A percentile compares a stretch with the other conserved stretches of the same genome.
Conservation (phyloP, 371 early-diverging fungal species). For the Saksenaea vasiformis region DNA sequence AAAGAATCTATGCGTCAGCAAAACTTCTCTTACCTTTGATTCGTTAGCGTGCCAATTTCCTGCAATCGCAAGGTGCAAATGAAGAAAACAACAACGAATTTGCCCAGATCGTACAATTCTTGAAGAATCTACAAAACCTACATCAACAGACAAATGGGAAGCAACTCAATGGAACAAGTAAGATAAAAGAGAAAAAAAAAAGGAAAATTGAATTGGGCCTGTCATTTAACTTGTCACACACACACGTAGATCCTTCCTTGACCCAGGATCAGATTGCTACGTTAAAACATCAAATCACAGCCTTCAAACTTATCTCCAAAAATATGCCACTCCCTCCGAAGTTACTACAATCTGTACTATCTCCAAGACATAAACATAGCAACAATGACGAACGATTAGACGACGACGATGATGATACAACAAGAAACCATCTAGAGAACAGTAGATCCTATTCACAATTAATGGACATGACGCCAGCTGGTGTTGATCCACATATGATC, state of each 20-base stretch:
- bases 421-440: not conserved
- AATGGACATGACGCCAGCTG: conserved; percentile 67
- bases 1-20: too few relatives aligned
- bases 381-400: conserved; percentile 13
- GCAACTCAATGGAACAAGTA: conserved; percentile 7
- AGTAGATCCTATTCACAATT: not conserved
- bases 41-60: conserved; percentile 36
- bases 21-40: not conserved
- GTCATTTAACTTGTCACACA: not conserved
- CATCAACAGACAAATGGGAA: conserved; percentile 9
- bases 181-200: conserved; percentile 4
- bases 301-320: conserved; percentile 79
- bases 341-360: conserved; percentile 73
- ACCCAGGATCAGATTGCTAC: conserved; percentile 66
- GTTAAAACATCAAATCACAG: conserved; percentile 78
- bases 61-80: conserved; percentile 64
- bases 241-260: conserved; percentile 23
- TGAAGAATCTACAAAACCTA: conserved; percentile 43
- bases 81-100: conserved; percentile 70
- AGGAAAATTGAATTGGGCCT: not conserved
- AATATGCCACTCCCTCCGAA: conserved; percentile 77
- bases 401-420: not conserved
- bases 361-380: conserved; percentile 17
- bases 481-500: conserved; percentile 75
- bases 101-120: conserved; percentile 63